phyloP scores from a whole-genome alignment of 352 stramenopile species.

The Phytopythium mirpurense region DNA sequence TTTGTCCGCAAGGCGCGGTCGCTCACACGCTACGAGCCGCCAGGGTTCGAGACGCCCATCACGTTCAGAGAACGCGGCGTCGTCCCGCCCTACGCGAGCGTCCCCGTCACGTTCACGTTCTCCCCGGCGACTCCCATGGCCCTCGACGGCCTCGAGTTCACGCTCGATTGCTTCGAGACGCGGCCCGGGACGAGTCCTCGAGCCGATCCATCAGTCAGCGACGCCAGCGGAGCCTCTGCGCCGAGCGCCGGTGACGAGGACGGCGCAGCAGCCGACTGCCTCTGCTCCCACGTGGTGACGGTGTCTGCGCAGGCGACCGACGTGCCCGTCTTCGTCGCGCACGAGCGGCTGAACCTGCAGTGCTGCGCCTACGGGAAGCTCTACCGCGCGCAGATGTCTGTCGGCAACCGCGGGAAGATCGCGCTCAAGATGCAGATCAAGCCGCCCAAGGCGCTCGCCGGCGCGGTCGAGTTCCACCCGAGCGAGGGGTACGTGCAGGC shows the following conservation, averaged over 20 bases:
- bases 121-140: slow-evolving; percentile 33
- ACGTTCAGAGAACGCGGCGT: slow-evolving; percentile 31
- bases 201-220: background rate
- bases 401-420: slow-evolving; percentile 88
- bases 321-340: slow-evolving; percentile 40
- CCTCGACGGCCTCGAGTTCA: slow-evolving; percentile 24
- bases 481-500: slow-evolving; percentile 85
- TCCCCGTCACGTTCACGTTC: slow-evolving; percentile 52
- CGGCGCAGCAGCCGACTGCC: background rate
- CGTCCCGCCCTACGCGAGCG: slow-evolving; percentile 46
- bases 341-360: slow-evolving; percentile 54
- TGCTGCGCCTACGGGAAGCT: slow-evolving; percentile 87
- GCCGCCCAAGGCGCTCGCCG: slow-evolving; percentile 53
- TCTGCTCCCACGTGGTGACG: slow-evolving; percentile 12
- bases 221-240: background rate
- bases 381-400: slow-evolving; percentile 71
- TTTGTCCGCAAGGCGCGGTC: slow-evolving; percentile 25
- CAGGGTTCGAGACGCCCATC: slow-evolving; percentile 34
- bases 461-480: slow-evolving; percentile 76
- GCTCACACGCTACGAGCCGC: slow-evolving; percentile 28
- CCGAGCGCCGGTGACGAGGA: background rate
- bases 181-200: background rate
- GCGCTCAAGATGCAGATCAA: slow-evolving; percentile 77
- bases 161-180: slow-evolving; percentile 28
- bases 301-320: slow-evolving; percentile 24